Conservation (phyloP, 164 flowering plant genomes). For the Cinnamomum chago region DNA sequence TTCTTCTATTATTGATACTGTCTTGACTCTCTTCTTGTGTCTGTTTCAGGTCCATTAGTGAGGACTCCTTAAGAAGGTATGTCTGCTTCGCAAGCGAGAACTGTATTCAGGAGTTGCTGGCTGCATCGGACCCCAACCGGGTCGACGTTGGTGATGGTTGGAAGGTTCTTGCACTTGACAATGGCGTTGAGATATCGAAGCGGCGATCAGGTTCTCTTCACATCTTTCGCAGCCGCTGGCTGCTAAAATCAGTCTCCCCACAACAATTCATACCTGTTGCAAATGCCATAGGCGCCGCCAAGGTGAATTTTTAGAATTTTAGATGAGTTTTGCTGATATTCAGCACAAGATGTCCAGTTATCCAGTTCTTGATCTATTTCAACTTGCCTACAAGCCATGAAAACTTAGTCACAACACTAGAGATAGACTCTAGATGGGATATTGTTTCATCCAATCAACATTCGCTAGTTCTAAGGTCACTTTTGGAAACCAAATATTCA, state of each 20-base stretch:
- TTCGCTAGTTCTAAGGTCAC: no score
- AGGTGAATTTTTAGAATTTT: conserved; percentile 31
- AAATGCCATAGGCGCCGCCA: conserved; percentile 86
- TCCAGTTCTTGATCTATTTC: no score
- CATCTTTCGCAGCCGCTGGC: conserved; percentile 68
- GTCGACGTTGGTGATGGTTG: conserved; percentile 28
- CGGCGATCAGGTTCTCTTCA: conserved; percentile 59
- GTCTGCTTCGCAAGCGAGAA: conserved; percentile 76
- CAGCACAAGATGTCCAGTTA: no score
- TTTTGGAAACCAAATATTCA: no score
- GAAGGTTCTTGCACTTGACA: conserved; percentile 50
- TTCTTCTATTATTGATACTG: not conserved
- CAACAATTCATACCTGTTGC: conserved; percentile 76
- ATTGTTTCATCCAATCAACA: no score
- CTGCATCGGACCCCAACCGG: conserved; percentile 57
- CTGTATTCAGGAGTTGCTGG: conserved; percentile 75
- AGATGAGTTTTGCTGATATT: no score
- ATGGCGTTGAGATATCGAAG: conserved; percentile 75
- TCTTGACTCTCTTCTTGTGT: not conserved
- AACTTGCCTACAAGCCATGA: no score
- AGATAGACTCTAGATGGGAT: no score
- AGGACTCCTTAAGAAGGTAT: conserved; percentile 72
- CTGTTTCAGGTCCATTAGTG: conserved; percentile 61
- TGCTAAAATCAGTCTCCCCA: conserved; percentile 63
- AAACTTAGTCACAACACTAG: no score